These are phyloP conservation scores for Syncephalastrum monosporum DNA, from an alignment of 371 early-diverging fungal genomes.

Conservation along the genomic window DNA sequence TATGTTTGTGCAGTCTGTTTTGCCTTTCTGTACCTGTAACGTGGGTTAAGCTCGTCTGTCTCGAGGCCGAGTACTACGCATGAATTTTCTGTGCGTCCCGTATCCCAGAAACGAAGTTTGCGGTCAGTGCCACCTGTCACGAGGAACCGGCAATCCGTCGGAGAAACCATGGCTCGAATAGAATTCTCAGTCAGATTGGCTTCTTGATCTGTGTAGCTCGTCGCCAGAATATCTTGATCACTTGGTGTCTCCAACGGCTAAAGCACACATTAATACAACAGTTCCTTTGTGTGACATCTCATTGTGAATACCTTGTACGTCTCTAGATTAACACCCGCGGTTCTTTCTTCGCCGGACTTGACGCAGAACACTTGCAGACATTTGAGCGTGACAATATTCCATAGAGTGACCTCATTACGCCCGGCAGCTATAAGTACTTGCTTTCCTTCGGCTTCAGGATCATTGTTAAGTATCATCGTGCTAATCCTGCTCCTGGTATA, in stretches of 20 bases:
- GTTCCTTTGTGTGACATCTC: background rate
- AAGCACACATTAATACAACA: background rate
- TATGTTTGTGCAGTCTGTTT: background rate
- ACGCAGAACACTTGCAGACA: slow-evolving; percentile 75
- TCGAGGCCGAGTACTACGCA: slow-evolving; percentile 72
- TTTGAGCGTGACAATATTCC: slow-evolving; percentile 74
- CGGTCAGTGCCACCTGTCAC: slow-evolving; percentile 83
- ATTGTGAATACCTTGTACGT: slow-evolving; percentile 44
- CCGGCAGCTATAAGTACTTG: slow-evolving; percentile 68
- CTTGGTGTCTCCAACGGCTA: slow-evolving; percentile 53
- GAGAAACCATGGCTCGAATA: slow-evolving; percentile 54
- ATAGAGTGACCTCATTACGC: slow-evolving; percentile 80
- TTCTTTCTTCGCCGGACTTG: slow-evolving; percentile 59
- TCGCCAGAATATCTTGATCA: slow-evolving; percentile 48
- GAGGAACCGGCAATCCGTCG: slow-evolving; percentile 61
- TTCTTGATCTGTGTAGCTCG: slow-evolving; percentile 54
- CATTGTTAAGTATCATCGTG: slow-evolving; percentile 51
- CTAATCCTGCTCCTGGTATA: slow-evolving; percentile 72
- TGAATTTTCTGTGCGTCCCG: slow-evolving; percentile 63
- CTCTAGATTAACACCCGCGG: slow-evolving; percentile 43
- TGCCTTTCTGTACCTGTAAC: slow-evolving; percentile 48
- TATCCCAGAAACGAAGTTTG: slow-evolving; percentile 83
- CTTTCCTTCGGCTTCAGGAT: slow-evolving; percentile 44
- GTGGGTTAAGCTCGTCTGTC: slow-evolving; percentile 56
- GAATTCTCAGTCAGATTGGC: slow-evolving; percentile 53